A percentile compares a stretch with the other conserved stretches of the same genome.
These are phyloP conservation scores for Adansonia digitata DNA, from an alignment of 345 rosid genomes.

Conservation along the genomic window DNA sequence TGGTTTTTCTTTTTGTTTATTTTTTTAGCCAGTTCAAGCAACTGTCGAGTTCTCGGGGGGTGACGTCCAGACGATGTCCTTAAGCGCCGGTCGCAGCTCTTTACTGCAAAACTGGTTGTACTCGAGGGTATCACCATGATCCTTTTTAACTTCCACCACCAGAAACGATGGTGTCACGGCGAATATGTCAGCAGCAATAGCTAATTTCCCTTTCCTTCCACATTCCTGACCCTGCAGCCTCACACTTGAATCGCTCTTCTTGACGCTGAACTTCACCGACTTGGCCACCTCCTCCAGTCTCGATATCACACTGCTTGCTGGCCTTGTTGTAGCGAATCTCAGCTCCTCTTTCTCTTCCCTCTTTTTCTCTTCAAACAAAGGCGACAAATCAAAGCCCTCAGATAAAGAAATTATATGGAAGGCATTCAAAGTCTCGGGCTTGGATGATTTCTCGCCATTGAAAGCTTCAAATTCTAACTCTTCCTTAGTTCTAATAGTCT, in stretches of 20 bases:
- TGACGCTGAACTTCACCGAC: constrained; percentile 55
- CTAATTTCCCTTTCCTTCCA: constrained; percentile 82
- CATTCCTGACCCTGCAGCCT: constrained; percentile 68
- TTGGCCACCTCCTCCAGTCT: constrained; percentile 69
- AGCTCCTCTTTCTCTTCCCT: constrained; percentile 73
- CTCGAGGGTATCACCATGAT: constrained; percentile 81
- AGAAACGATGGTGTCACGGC: constrained; percentile 69
- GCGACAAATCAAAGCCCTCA: constrained; percentile 82
- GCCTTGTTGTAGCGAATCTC: constrained; percentile 71
- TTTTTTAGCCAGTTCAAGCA: constrained; percentile 23
- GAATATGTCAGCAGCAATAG: constrained; percentile 70
- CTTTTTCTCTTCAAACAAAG: constrained; percentile 82
- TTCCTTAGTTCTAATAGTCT: constrained; percentile 16
- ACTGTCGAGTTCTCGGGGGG: constrained; percentile 35
- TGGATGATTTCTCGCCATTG: constrained; percentile 25
- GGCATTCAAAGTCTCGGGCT: constrained; percentile 67
- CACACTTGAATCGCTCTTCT: constrained; percentile 68
- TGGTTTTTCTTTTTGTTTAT: too few relatives aligned
- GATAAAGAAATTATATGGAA: constrained; percentile 86
- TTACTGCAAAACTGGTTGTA: constrained; percentile 82
- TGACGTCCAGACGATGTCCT: constrained; percentile 80
- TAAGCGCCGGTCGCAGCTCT: constrained; percentile 84
- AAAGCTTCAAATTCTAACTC: constrained; percentile 32
- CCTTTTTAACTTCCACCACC: constrained; percentile 90
- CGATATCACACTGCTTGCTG: constrained; percentile 83